Evolutionary conservation across 106 monocot species (phyloP).

Genomic region (Triglochin maritima): DNA sequence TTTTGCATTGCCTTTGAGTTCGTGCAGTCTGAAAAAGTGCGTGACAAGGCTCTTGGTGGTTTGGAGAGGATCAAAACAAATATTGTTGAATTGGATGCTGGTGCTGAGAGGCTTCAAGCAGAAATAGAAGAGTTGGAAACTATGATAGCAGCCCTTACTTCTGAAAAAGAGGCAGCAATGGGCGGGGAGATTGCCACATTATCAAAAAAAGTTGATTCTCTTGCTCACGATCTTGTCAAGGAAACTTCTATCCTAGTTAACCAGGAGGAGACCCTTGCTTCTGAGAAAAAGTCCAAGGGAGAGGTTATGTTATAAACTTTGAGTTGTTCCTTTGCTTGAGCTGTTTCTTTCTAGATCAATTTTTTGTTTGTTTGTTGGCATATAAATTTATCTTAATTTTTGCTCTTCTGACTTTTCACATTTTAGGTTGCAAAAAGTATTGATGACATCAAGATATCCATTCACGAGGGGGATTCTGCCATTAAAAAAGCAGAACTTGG

Average conservation of each 20-base stretch:
- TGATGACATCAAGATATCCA: slow-evolving; percentile 64
- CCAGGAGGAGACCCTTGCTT: slow-evolving; percentile 47
- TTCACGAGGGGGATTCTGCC: slow-evolving; percentile 55
- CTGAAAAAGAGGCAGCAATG: slow-evolving; percentile 68
- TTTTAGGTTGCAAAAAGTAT: slow-evolving; percentile 56
- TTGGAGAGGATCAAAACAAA: slow-evolving; percentile 41
- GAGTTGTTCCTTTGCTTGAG: neutral
- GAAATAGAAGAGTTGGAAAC: slow-evolving; percentile 61
- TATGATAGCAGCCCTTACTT: slow-evolving; percentile 42
- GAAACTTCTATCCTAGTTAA: slow-evolving; percentile 73
- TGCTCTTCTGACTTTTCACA: neutral
- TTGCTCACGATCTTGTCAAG: slow-evolving; percentile 70
- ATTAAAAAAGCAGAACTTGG: slow-evolving; percentile 59
- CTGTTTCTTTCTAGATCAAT: neutral
- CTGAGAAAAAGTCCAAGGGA: slow-evolving; percentile 46
- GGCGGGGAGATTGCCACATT: slow-evolving; percentile 61
- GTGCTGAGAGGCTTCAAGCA: slow-evolving; percentile 20
- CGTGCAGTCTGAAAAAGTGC: slow-evolving; percentile 69
- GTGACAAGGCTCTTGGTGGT: slow-evolving; percentile 38
- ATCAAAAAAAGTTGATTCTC: slow-evolving; percentile 52
- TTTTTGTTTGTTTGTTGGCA: neutral
- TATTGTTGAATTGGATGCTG: slow-evolving; percentile 51
- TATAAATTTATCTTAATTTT: neutral
- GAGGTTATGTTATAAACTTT: slow-evolving; percentile 36
- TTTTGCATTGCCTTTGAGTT: slow-evolving; percentile 87